phyloP scores from a whole-genome alignment of 2,329 filamentous ascomycete species.

The Neonectria sp. region DNA sequence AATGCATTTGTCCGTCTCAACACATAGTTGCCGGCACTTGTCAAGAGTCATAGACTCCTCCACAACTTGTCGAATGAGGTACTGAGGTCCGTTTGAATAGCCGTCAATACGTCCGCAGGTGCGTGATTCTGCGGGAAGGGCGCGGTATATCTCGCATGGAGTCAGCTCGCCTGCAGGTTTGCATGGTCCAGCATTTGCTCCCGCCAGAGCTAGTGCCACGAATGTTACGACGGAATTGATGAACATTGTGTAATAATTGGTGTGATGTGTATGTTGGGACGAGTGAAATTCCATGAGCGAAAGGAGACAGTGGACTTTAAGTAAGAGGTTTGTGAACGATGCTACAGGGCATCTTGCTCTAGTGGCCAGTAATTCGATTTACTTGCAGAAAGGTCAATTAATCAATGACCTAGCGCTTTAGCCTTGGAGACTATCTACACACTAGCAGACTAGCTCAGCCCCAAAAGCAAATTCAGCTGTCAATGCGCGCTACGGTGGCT shows the following conservation, averaged over 20 bases:
- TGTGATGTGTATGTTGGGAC: not conserved
- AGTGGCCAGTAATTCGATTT: too few relatives aligned
- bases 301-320: not conserved
- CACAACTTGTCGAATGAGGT: too few relatives aligned
- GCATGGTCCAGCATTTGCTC: not conserved
- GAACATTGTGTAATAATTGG: not conserved
- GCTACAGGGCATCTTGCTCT: not conserved
- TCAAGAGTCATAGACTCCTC: too few relatives aligned
- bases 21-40: too few relatives aligned
- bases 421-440: too few relatives aligned
- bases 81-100: not conserved
- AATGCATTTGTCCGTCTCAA: too few relatives aligned
- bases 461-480: too few relatives aligned
- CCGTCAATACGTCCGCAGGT: not conserved
- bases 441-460: too few relatives aligned
- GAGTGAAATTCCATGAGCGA: not conserved
- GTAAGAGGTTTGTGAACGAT: not conserved
- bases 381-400: too few relatives aligned
- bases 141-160: not conserved
- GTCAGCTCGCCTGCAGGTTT: not conserved
- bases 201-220: not conserved
- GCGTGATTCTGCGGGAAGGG: not conserved
- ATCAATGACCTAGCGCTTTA: too few relatives aligned
- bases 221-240: not conserved
- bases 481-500: too few relatives aligned